These are phyloP conservation scores for Alternaria gaisen DNA, from an alignment of 2,329 filamentous ascomycete genomes.

Conservation along the genomic window DNA sequence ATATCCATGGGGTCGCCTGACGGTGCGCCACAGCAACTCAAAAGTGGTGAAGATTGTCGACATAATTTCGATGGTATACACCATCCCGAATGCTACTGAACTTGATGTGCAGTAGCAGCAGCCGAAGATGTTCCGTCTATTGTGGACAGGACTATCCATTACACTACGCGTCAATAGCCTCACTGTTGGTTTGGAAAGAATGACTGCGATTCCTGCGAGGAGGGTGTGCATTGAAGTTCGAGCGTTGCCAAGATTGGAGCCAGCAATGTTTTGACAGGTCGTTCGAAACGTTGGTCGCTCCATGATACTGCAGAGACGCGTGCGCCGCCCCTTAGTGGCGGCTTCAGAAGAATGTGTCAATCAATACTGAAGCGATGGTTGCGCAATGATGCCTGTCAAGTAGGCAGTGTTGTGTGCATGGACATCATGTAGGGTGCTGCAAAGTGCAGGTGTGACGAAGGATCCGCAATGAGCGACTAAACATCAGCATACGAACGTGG, in stretches of 20 bases:
- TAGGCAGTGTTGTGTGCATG: background rate
- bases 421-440: background rate
- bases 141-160: background rate
- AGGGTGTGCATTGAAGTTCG: background rate
- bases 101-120: background rate
- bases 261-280: conserved; percentile 6
- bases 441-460: conserved; percentile 1
- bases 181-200: background rate
- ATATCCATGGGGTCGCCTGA: conserved; percentile 8
- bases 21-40: background rate
- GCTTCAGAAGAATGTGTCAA: background rate
- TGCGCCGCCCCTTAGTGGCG: background rate
- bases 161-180: background rate
- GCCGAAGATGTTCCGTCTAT: background rate
- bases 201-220: background rate
- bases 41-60: background rate
- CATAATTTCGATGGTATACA: background rate
- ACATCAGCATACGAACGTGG: background rate
- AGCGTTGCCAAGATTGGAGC: conserved; percentile 2
- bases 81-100: background rate
- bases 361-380: background rate
- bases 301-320: background rate
- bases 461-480: background rate
- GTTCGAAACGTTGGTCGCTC: conserved; percentile 10
- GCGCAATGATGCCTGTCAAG: background rate